Evolutionary conservation across 371 early-diverging fungal species (phyloP).

Genomic region (Synchytrium microbalum): DNA sequence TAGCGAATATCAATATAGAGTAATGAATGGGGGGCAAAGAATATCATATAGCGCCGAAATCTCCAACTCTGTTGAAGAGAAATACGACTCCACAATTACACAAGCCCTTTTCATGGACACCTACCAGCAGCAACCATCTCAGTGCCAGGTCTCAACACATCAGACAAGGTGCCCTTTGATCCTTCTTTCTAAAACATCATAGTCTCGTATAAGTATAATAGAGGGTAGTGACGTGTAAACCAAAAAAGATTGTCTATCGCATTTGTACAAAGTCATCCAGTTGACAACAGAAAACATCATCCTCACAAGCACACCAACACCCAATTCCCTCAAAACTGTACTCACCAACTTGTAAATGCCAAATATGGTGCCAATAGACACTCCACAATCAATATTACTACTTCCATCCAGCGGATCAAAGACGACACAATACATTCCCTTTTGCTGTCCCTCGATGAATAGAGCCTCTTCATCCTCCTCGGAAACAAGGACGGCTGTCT

Average conservation of each 20-base stretch:
- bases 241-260: neutral
- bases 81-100: too few species aligned
- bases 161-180: constrained; percentile 47
- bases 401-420: constrained; percentile 97
- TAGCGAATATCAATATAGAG: too few species aligned
- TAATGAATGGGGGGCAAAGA: too few species aligned
- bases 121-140: constrained; percentile 89
- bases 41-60: too few species aligned
- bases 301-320: neutral
- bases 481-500: constrained; percentile 84
- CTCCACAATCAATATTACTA: constrained; percentile 97
- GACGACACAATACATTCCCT: constrained; percentile 90
- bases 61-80: too few species aligned
- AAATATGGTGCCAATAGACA: constrained; percentile 96
- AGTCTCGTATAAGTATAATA: too few species aligned
- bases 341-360: constrained; percentile 89
- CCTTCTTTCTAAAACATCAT: constrained; percentile 29
- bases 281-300: constrained; percentile 9
- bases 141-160: constrained; percentile 82
- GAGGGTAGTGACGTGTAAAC: too few species aligned
- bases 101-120: too few species aligned
- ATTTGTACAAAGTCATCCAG: neutral
- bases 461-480: constrained; percentile 95
- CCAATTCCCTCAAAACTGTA: constrained; percentile 10
- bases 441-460: constrained; percentile 61